phyloP scores from a whole-genome alignment of 2,329 filamentous ascomycete species.

The Cladosporium cucumerinum region DNA sequence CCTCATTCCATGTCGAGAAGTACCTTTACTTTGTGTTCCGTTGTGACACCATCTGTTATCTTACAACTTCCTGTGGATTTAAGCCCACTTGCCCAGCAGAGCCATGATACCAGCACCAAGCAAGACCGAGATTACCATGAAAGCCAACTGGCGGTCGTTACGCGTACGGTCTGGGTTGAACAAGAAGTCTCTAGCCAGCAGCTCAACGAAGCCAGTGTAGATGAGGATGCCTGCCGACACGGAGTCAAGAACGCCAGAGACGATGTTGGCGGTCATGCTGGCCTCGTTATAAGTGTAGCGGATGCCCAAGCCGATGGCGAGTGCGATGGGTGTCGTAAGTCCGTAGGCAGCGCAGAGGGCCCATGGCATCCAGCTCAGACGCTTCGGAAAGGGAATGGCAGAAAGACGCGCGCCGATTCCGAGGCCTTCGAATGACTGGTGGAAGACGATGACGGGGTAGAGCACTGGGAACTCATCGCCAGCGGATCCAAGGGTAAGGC shows the following conservation, averaged over 20 bases:
- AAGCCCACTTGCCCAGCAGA: conserved; percentile 77
- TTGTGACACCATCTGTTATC: conserved; percentile 16
- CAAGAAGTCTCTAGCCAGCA: conserved; percentile 51
- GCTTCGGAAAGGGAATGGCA: conserved; percentile 69
- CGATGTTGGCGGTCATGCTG: conserved; percentile 63
- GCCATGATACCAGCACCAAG: conserved; percentile 78
- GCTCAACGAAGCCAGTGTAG: conserved; percentile 47
- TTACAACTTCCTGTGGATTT: conserved; percentile 24
- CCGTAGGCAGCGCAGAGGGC: conserved; percentile 68
- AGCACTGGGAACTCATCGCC: conserved; percentile 58
- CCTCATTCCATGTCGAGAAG: not conserved
- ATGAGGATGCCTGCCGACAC: conserved; percentile 61
- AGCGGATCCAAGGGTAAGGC: conserved; percentile 67
- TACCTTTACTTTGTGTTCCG: not conserved
- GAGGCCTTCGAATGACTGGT: conserved; percentile 90
- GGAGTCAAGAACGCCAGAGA: conserved; percentile 82
- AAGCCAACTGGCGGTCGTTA: conserved; percentile 81
- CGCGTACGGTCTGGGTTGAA: conserved; percentile 80
- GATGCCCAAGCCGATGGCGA: conserved; percentile 78
- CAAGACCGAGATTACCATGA: conserved; percentile 88
- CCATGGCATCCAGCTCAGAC: conserved; percentile 71
- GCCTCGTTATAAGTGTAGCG: conserved; percentile 61
- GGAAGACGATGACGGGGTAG: conserved; percentile 70
- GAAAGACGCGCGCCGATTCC: conserved; percentile 83
- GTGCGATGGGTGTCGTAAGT: conserved; percentile 77